These are phyloP conservation scores for Phytophthora sp. DNA, from an alignment of 352 stramenopile species.

Conservation along the genomic window DNA sequence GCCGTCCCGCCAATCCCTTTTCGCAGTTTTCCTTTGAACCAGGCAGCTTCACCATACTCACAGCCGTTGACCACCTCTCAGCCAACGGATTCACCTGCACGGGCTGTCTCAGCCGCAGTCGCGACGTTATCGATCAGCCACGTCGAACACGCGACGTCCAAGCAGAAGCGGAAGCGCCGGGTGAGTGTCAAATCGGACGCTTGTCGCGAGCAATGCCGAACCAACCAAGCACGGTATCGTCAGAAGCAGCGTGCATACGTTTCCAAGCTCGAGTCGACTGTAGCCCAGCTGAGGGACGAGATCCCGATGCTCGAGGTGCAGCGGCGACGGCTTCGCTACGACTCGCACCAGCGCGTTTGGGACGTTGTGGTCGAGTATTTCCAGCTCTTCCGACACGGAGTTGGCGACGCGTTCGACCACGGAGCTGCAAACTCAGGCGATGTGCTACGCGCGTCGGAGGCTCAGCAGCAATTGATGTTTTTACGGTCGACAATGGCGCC, in stretches of 20 bases:
- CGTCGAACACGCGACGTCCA: background rate
- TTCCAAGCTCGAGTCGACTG: conserved; percentile 37
- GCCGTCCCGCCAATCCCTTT: background rate
- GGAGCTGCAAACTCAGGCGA: conserved; percentile 13
- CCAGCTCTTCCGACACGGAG: conserved; percentile 37
- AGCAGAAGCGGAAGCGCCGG: conserved; percentile 39
- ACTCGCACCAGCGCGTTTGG: conserved; percentile 33
- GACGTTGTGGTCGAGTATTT: conserved; percentile 48
- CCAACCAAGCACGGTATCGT: conserved; percentile 64
- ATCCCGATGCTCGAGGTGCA: conserved; percentile 44
- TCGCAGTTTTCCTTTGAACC: conserved; percentile 2
- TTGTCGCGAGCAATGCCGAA: conserved; percentile 60
- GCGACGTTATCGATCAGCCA: conserved; percentile 26
- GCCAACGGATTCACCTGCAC: conserved; percentile 20
- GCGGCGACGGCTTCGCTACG: conserved; percentile 32
- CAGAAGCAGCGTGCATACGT: conserved; percentile 53
- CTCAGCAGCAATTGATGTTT: conserved; percentile 52
- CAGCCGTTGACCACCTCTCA: background rate
- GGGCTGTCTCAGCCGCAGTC: conserved; percentile 19
- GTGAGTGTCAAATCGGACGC: conserved; percentile 49
- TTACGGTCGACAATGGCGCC: conserved; percentile 43
- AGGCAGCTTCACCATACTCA: background rate
- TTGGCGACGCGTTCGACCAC: conserved; percentile 26
- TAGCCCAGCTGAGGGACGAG: conserved; percentile 43
- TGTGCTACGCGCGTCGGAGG: conserved; percentile 26